phyloP scores from a whole-genome alignment of 495 filamentous ascomycete species.

The Penicillium cataractarum region DNA sequence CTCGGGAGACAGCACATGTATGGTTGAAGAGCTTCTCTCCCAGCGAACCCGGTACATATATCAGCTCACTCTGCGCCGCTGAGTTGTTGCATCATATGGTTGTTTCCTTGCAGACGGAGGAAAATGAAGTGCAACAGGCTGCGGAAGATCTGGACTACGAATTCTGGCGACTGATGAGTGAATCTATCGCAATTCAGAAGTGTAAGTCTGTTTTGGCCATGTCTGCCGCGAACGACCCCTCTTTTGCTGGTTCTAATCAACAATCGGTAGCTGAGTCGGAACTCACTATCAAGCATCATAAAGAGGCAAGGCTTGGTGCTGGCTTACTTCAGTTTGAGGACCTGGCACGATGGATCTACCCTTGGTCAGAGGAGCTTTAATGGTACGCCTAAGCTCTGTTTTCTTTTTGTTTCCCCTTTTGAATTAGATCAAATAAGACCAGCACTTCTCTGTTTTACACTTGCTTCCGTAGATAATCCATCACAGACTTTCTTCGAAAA shows the following conservation, averaged over 20 bases:
- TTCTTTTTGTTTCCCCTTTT: neutral
- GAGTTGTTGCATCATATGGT: neutral
- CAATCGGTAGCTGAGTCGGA: neutral
- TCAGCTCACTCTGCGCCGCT: neutral
- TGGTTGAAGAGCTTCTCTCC: neutral
- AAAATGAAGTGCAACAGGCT: neutral
- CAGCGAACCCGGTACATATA: neutral
- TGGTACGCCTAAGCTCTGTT: neutral
- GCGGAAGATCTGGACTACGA: neutral
- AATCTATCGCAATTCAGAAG: neutral
- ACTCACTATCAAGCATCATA: neutral
- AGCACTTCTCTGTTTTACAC: neutral
- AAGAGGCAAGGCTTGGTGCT: neutral
- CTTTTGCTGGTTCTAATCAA: neutral
- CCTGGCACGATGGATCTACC: neutral
- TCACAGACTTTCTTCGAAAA: too few relatives aligned
- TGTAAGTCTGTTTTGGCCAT: neutral
- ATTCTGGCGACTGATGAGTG: neutral
- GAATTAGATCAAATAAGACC: neutral
- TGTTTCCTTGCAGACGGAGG: neutral
- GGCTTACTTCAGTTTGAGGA: neutral
- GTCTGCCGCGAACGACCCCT: neutral
- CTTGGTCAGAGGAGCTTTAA: neutral
- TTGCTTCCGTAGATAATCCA: too few relatives aligned
- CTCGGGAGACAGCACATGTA: neutral